Conservation (phyloP, 2,329 filamentous ascomycete species). For the Exophiala bonariae region DNA sequence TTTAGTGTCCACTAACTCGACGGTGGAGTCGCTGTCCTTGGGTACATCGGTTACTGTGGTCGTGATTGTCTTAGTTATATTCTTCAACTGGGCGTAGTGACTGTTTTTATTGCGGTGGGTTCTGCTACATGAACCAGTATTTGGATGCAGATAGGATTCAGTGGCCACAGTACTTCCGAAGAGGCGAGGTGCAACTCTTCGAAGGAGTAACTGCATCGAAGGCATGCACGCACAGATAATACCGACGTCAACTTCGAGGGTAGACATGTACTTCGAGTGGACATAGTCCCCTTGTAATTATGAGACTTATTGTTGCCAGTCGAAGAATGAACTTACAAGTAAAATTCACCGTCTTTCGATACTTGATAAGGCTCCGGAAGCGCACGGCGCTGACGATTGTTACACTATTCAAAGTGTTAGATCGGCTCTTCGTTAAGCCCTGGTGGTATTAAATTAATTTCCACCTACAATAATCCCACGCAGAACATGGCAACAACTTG, state of each 20-base stretch:
- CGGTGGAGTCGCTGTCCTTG: not conserved
- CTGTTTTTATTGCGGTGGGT: not conserved
- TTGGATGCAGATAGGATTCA: not conserved
- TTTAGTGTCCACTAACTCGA: not conserved
- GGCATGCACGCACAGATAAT: conserved; percentile 48
- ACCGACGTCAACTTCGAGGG: conserved; percentile 43
- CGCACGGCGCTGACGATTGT: not conserved
- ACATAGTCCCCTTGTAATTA: not conserved
- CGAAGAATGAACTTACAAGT: not conserved
- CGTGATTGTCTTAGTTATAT: not conserved
- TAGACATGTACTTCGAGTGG: not conserved
- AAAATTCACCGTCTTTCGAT: not conserved
- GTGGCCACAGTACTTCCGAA: conserved; percentile 1
- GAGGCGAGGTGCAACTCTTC: not conserved
- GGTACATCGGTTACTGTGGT: not conserved
- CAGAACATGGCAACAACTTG: conserved; percentile 38
- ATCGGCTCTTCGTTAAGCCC: too few species aligned
- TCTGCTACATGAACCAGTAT: not conserved
- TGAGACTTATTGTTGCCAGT: too few species aligned
- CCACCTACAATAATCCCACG: conserved; percentile 40
- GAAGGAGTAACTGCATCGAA: conserved; percentile 13
- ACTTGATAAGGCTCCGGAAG: not conserved
- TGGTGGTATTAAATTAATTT: too few species aligned
- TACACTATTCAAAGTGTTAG: not conserved
- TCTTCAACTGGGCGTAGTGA: not conserved